These are phyloP conservation scores for Tulasnella sp. DNA, from an alignment of 768 basidiomycete genomes.

Conservation along the genomic window DNA sequence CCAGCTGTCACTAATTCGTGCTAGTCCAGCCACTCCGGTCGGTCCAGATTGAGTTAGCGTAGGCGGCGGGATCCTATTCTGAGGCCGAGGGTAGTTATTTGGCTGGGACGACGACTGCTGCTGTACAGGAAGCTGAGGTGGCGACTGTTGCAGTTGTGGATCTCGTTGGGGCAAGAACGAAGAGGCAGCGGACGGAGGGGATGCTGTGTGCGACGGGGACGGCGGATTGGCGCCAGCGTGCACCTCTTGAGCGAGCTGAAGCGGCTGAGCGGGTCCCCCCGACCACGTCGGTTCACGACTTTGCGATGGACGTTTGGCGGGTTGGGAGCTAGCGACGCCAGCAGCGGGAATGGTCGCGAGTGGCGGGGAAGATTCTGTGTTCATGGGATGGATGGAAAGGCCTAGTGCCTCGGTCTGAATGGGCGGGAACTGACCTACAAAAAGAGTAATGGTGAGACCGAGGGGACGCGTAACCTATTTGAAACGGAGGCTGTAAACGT, in stretches of 20 bases:
- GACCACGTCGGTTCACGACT: neutral
- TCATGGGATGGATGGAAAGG: constrained; percentile 10
- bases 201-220: constrained; percentile 13
- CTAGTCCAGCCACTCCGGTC: neutral
- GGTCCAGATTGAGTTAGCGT: neutral
- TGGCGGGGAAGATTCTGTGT: constrained; percentile 9
- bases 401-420: constrained; percentile 10
- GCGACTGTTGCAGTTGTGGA: constrained; percentile 4
- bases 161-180: neutral
- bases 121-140: constrained; percentile 1
- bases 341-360: constrained; percentile 5
- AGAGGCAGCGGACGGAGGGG: neutral
- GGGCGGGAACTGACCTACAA: constrained; percentile 2
- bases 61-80: constrained; percentile 5
- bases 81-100: neutral
- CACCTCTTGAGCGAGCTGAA: constrained; percentile 3
- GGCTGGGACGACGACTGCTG: neutral
- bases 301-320: constrained; percentile 1
- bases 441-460: neutral
- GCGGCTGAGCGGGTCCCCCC: neutral
- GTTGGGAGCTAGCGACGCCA: neutral
- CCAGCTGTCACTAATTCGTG: neutral
- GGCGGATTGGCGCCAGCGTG: constrained; percentile 1
- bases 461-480: neutral
- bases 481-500: neutral